These are phyloP conservation scores for Diaporthe longicolla DNA, from an alignment of 2,329 filamentous ascomycete genomes.

Conservation along the genomic window DNA sequence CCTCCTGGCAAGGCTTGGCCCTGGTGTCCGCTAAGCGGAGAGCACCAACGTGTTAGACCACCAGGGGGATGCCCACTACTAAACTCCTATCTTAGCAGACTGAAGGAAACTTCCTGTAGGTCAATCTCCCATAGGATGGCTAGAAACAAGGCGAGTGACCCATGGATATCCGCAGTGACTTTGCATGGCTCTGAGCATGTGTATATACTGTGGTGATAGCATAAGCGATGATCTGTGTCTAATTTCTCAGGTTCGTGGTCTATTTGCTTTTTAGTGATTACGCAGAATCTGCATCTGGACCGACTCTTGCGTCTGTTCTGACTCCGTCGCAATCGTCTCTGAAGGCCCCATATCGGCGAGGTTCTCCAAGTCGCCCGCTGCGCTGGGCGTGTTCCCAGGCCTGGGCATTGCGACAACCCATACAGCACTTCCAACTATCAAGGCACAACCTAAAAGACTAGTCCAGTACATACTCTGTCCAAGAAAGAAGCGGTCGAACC, in stretches of 20 bases:
- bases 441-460: constrained; percentile 64
- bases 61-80: background rate
- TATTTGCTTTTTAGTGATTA: background rate
- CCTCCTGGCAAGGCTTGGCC: background rate
- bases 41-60: background rate
- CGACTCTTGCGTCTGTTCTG: constrained; percentile 48
- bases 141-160: background rate
- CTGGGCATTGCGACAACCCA: constrained; percentile 64
- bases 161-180: background rate
- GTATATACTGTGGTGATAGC: background rate
- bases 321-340: constrained; percentile 58
- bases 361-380: constrained; percentile 53
- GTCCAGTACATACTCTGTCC: constrained; percentile 64
- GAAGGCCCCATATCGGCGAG: constrained; percentile 47
- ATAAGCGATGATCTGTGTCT: background rate
- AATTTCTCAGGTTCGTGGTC: background rate
- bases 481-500: constrained; percentile 64
- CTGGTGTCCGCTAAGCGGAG: no score
- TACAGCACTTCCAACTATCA: constrained; percentile 68
- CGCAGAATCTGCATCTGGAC: constrained; percentile 36
- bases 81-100: background rate
- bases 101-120: background rate
- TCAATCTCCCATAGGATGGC: background rate
- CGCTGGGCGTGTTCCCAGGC: constrained; percentile 48
- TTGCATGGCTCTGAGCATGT: background rate